A percentile compares a stretch with the other conserved stretches of the same genome.
phyloP scores from a whole-genome alignment of 495 filamentous ascomycete species.

The Bryoglossum gracile region DNA sequence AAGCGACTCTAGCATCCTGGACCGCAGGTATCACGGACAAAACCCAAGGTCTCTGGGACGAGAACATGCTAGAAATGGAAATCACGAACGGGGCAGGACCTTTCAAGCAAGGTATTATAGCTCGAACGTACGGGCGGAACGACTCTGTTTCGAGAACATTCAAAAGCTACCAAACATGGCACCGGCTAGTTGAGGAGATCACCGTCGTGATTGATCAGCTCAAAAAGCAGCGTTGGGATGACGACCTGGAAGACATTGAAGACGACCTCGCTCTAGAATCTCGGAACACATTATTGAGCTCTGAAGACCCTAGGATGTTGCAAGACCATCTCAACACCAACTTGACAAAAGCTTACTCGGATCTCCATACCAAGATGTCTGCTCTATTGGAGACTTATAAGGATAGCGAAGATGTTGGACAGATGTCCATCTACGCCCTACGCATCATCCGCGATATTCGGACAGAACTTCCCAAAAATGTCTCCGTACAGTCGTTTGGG shows the following conservation, averaged over 20 bases:
- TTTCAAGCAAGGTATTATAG: conserved; percentile 37
- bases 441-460: conserved; percentile 71
- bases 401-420: conserved; percentile 37
- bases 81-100: conserved; percentile 35
- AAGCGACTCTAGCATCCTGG: conserved; percentile 46
- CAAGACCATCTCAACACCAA: conserved; percentile 52
- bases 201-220: conserved; percentile 57
- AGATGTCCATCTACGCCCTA: conserved; percentile 62
- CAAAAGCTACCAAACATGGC: conserved; percentile 60
- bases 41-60: conserved; percentile 53
- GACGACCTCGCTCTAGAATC: conserved; percentile 67
- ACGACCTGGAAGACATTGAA: conserved; percentile 64
- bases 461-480: conserved; percentile 49
- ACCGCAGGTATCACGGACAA: conserved; percentile 38
- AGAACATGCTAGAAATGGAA: conserved; percentile 40
- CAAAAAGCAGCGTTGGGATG: conserved; percentile 63
- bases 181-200: conserved; percentile 51
- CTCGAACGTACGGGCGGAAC: conserved; percentile 56
- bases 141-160: conserved; percentile 53
- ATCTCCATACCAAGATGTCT: conserved; percentile 50
- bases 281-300: conserved; percentile 54
- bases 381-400: conserved; percentile 37
- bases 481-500: conserved; percentile 37
- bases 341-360: conserved; percentile 48
- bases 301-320: conserved; percentile 63